Base-by-base conservation (phyloP, 148 eudicot genomes). In the Arbutus unedo region DNA sequence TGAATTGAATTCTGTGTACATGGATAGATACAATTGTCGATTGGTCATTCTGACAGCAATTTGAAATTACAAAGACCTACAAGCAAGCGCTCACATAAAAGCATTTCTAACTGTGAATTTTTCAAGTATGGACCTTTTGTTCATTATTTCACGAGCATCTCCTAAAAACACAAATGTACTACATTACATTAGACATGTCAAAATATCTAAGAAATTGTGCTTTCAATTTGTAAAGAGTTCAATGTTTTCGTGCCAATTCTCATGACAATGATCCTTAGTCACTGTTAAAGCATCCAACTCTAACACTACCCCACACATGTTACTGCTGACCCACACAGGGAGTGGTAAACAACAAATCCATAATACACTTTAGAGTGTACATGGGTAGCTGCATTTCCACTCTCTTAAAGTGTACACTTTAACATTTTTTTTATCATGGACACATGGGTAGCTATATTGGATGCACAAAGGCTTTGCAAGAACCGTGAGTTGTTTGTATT, bases 81-180 rank as follows among this genome's bases (percentile, higher is more conserved):
- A 74, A 50, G 57, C 43, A 5, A 62, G 41, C 49, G 57, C 41
- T 74, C 55, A 3, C 55, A 75, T 75, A 75, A 75, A 50, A 11
- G 78, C 77, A 49, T 0, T n/a, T 2, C 16, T 74, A 74, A 74
- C 55, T 3, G 31, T n/a, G 1, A 49, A 74, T 19, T 48, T 74
- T 5, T 3, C 2, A 19, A 19, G 76, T 73, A 73, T 0, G 2
- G 48, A 10, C 0, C 15, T 74, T 21, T 3, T 74, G 23, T 74
- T 49, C 41, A 75, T n/a, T 49, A 75, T 11, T 74, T 21, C 38
- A 74, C 3, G 41, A 74, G 38, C 77, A 74, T 48, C 38, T 48
- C 77, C 77, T 4, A n/a, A 8, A 74, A 74, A 74, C 5, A 59
- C 8, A 16, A 72, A 74, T 74, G 25, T 48, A 74, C 77, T n/a